Evolutionary conservation across 805 yeast species (phyloP).

Genomic region (Millerago galiae): DNA sequence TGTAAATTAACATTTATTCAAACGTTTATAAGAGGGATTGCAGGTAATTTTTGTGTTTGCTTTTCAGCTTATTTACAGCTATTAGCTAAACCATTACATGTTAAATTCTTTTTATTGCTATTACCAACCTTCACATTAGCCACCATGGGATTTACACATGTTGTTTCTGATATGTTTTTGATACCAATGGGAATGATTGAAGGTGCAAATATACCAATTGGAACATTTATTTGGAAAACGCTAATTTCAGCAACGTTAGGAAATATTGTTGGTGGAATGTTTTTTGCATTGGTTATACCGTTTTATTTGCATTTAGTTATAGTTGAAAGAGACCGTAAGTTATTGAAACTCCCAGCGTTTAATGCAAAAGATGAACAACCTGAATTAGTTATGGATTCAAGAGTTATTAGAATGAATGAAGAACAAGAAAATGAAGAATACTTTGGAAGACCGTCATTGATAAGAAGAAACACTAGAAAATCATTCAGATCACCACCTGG

Average conservation of each 20-base stretch:
- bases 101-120: conserved; percentile 54
- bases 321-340: conserved; percentile 62
- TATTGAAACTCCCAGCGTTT: conserved; percentile 56
- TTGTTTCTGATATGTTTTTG: conserved; percentile 76
- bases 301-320: conserved; percentile 68
- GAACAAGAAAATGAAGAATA: conserved; percentile 7
- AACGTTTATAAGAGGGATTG: conserved; percentile 62
- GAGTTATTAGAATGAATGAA: conserved; percentile 52
- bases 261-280: conserved; percentile 70
- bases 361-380: conserved; percentile 80
- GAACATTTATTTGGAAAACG: conserved; percentile 63
- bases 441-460: conserved; percentile 3
- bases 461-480: not conserved
- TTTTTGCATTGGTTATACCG: conserved; percentile 59
- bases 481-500: conserved; percentile 56
- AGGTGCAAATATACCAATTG: conserved; percentile 58
- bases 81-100: conserved; percentile 76
- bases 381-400: conserved; percentile 65
- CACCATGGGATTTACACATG: conserved; percentile 68
- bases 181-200: conserved; percentile 62
- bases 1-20: conserved; percentile 48
- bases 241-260: conserved; percentile 69
- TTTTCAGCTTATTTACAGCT: conserved; percentile 71
- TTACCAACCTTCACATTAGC: conserved; percentile 76
- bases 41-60: conserved; percentile 73